Evolutionary conservation across 2,329 filamentous ascomycete genomes (phyloP).

Genomic region (Colletotrichum australisinense): DNA sequence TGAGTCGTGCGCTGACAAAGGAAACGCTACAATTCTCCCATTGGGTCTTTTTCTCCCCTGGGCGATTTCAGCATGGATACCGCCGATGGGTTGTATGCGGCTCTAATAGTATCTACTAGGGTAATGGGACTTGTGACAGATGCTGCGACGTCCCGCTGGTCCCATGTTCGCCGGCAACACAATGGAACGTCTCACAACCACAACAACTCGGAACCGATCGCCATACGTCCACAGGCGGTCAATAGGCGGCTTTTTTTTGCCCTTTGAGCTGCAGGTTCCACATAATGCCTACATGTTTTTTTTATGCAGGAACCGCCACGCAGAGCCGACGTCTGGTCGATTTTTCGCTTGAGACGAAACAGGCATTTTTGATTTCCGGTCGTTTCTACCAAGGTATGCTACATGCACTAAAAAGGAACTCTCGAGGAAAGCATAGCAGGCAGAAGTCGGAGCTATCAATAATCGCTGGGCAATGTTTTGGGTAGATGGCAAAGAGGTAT

Average conservation of each 20-base stretch:
- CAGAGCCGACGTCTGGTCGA: background rate
- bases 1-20: background rate
- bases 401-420: background rate
- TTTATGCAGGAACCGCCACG: background rate
- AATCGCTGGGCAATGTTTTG: background rate
- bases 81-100: conserved; percentile 5
- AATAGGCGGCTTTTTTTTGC: background rate
- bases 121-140: conserved; percentile 22
- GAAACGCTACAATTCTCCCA: conserved; percentile 23
- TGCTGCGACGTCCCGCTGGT: conserved; percentile 29
- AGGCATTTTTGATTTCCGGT: background rate
- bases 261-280: background rate
- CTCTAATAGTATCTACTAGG: conserved; percentile 2
- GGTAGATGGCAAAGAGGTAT: background rate
- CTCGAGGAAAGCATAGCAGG: background rate
- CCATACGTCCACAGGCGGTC: background rate
- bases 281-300: background rate
- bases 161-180: conserved; percentile 9
- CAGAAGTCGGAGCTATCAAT: too few species aligned
- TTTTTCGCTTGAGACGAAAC: background rate
- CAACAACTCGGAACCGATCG: conserved; percentile 5
- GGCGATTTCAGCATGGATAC: background rate
- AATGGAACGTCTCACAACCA: background rate
- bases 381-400: background rate
- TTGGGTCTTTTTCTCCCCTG: background rate